A percentile compares a stretch with the other conserved stretches of the same genome.
Conservation (phyloP, 2,329 filamentous ascomycete species). For the Arthrobotrys conoides region DNA sequence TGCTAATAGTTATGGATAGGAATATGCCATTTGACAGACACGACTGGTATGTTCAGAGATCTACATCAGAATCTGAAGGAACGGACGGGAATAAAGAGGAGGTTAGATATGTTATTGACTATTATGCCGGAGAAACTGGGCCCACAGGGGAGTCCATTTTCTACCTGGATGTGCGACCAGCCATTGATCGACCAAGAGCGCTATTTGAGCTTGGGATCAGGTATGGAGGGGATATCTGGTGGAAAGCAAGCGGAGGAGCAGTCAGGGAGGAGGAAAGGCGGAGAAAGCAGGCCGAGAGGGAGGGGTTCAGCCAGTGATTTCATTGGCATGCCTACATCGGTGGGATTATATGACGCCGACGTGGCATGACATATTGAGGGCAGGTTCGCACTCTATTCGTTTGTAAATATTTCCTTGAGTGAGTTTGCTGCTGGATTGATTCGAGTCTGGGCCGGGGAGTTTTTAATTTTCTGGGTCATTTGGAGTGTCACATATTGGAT, state of each 20-base stretch:
- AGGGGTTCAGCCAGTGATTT: slow-evolving; percentile 4
- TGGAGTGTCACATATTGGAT: slow-evolving; percentile 20
- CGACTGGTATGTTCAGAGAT: slow-evolving; percentile 92
- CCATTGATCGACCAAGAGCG: slow-evolving; percentile 82
- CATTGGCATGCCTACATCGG: not conserved
- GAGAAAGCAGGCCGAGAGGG: slow-evolving; percentile 63
- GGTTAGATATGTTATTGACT: slow-evolving; percentile 95
- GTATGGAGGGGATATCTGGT: slow-evolving; percentile 96
- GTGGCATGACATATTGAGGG: not conserved
- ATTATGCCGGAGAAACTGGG: slow-evolving; percentile 87
- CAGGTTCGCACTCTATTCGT: not conserved
- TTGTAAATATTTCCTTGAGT: not conserved
- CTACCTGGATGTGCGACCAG: slow-evolving; percentile 92
- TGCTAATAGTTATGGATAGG: slow-evolving; percentile 22
- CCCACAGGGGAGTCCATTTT: slow-evolving; percentile 92
- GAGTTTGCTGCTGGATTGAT: not conserved
- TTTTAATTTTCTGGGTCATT: slow-evolving; percentile 25
- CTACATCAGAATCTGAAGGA: slow-evolving; percentile 76
- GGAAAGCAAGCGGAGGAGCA: slow-evolving; percentile 82
- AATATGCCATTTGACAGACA: slow-evolving; percentile 91
- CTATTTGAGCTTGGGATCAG: slow-evolving; percentile 85
- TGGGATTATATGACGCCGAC: too few relatives aligned
- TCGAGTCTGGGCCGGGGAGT: slow-evolving; percentile 25
- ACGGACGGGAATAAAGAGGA: slow-evolving; percentile 68
- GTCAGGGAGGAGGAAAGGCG: slow-evolving; percentile 70